These are phyloP conservation scores for Fusarium azukiicola DNA, from an alignment of 2,329 filamentous ascomycete genomes.

Conservation along the genomic window DNA sequence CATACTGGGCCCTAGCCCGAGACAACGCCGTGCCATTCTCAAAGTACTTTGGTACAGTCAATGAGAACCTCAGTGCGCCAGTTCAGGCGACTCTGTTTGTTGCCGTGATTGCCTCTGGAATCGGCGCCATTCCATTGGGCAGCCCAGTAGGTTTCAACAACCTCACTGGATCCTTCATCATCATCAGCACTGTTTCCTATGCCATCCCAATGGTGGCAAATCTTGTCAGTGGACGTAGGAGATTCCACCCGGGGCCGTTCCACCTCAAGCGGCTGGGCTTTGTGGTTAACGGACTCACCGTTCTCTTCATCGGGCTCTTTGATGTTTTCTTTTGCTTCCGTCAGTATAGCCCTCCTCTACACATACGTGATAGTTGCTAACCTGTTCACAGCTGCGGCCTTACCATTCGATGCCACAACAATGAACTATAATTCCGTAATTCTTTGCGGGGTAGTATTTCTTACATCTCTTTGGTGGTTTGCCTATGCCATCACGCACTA, in stretches of 20 bases:
- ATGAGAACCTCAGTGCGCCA: slow-evolving; percentile 42
- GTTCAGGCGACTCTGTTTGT: slow-evolving; percentile 52
- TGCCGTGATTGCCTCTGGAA: slow-evolving; percentile 48
- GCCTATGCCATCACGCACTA: slow-evolving; percentile 47
- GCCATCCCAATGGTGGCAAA: slow-evolving; percentile 50
- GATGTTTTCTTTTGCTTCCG: slow-evolving; percentile 54
- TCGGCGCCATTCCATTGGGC: slow-evolving; percentile 52
- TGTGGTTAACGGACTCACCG: slow-evolving; percentile 42
- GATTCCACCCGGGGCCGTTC: slow-evolving; percentile 45
- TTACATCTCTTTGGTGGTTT: slow-evolving; percentile 50
- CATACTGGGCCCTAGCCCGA: slow-evolving; percentile 51
- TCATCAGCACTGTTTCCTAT: slow-evolving; percentile 52
- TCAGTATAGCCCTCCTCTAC: slow-evolving; percentile 35
- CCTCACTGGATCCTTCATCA: slow-evolving; percentile 54
- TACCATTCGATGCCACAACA: slow-evolving; percentile 48
- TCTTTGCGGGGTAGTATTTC: slow-evolving; percentile 37
- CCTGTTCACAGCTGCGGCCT: slow-evolving; percentile 34
- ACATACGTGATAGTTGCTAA: slow-evolving; percentile 23
- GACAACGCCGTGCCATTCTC: slow-evolving; percentile 52
- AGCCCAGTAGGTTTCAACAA: slow-evolving; percentile 53
- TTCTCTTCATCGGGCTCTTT: slow-evolving; percentile 48
- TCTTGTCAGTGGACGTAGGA: slow-evolving; percentile 38
- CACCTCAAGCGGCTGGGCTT: slow-evolving; percentile 33
- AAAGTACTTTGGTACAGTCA: slow-evolving; percentile 44
- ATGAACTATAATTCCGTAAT: slow-evolving; percentile 56